Conservation (phyloP, 2,329 filamentous ascomycete genomes). For the Arthrobotrys entomopaga region DNA sequence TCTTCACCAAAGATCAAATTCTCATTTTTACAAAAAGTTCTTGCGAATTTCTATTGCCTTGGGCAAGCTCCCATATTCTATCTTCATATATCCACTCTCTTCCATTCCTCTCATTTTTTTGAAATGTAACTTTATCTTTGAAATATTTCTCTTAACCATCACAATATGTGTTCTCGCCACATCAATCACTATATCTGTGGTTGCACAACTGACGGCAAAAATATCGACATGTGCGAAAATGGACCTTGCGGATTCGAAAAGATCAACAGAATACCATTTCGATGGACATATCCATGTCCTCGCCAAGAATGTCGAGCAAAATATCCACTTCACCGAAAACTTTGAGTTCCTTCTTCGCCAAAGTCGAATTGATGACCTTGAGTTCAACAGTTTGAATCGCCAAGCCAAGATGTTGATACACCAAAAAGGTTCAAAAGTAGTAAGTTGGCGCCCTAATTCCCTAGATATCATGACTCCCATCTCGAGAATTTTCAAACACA, state of each 20-base stretch:
- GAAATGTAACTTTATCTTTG: no score
- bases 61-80: no score
- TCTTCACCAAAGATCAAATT: no score
- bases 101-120: no score
- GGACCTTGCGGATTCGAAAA: background rate
- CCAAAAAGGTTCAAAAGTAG: background rate
- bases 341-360: no score
- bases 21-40: no score
- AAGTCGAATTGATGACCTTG: no score
- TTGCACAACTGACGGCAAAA: background rate
- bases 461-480: background rate
- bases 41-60: no score
- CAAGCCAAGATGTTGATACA: background rate
- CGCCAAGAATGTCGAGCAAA: background rate
- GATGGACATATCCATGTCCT: slow-evolving; percentile 11
- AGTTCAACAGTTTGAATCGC: background rate
- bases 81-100: no score
- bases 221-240: background rate
- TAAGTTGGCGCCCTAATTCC: no score
- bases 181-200: slow-evolving; percentile 9
- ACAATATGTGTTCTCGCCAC: slow-evolving; percentile 8
- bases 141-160: background rate
- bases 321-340: no score
- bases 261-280: background rate
- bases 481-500: background rate